Conservation (phyloP, 2,329 filamentous ascomycete genomes). For the Daldinia sp. region DNA sequence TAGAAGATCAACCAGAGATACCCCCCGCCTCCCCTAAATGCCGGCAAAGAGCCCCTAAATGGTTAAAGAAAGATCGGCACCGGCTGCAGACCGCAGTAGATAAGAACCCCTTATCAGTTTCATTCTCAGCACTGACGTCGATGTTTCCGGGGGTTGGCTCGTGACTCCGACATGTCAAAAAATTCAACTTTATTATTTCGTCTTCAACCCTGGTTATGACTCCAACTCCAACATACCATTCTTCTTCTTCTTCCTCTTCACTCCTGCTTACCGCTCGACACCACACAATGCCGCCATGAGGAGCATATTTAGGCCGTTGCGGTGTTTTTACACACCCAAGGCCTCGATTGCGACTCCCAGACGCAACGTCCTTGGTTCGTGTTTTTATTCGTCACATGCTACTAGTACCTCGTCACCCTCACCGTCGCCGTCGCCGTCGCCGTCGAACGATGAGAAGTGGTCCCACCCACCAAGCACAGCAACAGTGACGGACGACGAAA, state of each 20-base stretch:
- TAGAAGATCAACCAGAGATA: not conserved
- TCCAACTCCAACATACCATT: constrained; percentile 31
- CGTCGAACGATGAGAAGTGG: constrained; percentile 50
- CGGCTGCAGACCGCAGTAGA: not conserved
- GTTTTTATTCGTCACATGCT: constrained; percentile 48
- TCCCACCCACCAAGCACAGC: constrained; percentile 59
- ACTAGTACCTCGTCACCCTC: constrained; percentile 33
- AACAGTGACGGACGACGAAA: constrained; percentile 78
- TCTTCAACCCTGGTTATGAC: constrained; percentile 23
- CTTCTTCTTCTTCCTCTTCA: constrained; percentile 9
- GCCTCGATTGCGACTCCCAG: constrained; percentile 36
- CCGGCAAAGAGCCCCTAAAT: not conserved
- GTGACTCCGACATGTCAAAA: constrained; percentile 36
- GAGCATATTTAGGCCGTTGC: constrained; percentile 55
- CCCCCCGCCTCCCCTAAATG: too few species aligned
- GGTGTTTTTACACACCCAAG: constrained; percentile 51
- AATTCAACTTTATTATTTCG: constrained; percentile 9
- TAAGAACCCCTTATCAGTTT: constrained; percentile 26
- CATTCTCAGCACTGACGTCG: constrained; percentile 35
- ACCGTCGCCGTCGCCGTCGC: constrained; percentile 24
- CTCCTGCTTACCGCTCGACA: constrained; percentile 33
- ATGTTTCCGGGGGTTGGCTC: constrained; percentile 32
- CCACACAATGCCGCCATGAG: constrained; percentile 63
- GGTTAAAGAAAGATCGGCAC: not conserved
- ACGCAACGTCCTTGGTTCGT: constrained; percentile 31